Base-by-base conservation (phyloP, 2,329 filamentous ascomycete genomes). In the Clarireedia sp. region DNA sequence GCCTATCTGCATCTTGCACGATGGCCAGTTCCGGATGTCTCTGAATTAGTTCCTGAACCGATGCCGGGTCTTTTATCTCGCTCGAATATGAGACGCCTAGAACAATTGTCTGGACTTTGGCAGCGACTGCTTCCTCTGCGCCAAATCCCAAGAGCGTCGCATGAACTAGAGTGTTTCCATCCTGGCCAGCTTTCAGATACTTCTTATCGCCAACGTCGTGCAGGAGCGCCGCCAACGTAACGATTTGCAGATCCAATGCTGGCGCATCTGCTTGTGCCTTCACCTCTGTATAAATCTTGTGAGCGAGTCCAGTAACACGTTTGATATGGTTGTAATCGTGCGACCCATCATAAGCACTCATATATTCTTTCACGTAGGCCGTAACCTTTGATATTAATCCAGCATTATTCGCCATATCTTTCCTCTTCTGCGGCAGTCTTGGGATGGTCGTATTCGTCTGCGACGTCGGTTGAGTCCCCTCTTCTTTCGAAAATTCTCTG, bases 1-100 rank as follows among this genome's bases (percentile, higher is more conserved):
- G 75, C 9, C 92, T 79, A 74, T 97, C 92, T 3, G 92, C 91
- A 70, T 97, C 92, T 72, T 96, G 92, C 40, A 97, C 90, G 50
- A 96, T 81, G 0, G 82, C 90, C 33, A 95, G 74, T 70, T 95
- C 89, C 1, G 89, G 89, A 68, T 88, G 77, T 36, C 72, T 69
- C 8, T 70, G 69, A 16, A 95, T 75, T 29, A 91, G 74, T 2
- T 72, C 70, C 24, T 71, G 71, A 8, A 89, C 83, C 12, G 73
- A 71, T 5, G 71, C 72, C 1, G 86, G 85, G 65, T 90, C 77
- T 64, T 80, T 81, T 54, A 81, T 75, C 71, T 96, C 91, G 62
- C 80, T 79, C 1, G 84, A 86, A 73, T 90, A 96, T 59, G 87
- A 90, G 17, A 96, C 89, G 53, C 88, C 81, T 10, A 85, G 79